Conservation (phyloP, 208 protist genomes). For the Endotrypanum monterogeii region DNA sequence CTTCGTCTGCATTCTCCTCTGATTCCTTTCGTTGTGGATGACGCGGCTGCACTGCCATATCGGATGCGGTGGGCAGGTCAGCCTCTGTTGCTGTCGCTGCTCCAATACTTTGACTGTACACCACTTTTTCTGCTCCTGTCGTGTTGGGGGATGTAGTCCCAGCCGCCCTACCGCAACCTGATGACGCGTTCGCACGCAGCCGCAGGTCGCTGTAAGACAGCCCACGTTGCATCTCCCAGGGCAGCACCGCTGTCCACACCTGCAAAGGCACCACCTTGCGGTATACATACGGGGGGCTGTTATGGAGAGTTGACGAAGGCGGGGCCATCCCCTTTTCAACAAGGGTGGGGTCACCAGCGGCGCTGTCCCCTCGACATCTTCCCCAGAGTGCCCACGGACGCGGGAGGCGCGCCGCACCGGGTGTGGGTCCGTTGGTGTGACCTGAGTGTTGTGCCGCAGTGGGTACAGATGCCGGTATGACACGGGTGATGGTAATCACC, state of each 20-base stretch:
- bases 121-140: conserved; percentile 1
- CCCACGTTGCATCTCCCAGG: conserved; percentile 87
- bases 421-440: background rate
- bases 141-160: background rate
- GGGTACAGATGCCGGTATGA: background rate
- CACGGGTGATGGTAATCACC: conserved; percentile 38
- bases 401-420: background rate
- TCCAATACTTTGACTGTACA: background rate
- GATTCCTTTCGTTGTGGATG: background rate
- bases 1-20: conserved; percentile 33
- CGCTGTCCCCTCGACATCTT: background rate
- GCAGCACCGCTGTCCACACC: conserved; percentile 82
- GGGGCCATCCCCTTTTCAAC: too few species aligned
- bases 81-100: background rate
- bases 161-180: background rate
- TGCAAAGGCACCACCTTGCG: conserved; percentile 53
- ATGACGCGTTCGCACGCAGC: conserved; percentile 17
- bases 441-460: background rate
- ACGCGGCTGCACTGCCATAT: conserved; percentile 2
- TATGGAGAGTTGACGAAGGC: background rate
- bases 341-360: background rate
- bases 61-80: background rate
- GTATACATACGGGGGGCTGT: conserved; percentile 17
- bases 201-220: conserved; percentile 62
- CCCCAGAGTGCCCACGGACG: conserved; percentile 9